Conservation (phyloP, 2,329 filamentous ascomycete genomes). For the Penicillium sp. region DNA sequence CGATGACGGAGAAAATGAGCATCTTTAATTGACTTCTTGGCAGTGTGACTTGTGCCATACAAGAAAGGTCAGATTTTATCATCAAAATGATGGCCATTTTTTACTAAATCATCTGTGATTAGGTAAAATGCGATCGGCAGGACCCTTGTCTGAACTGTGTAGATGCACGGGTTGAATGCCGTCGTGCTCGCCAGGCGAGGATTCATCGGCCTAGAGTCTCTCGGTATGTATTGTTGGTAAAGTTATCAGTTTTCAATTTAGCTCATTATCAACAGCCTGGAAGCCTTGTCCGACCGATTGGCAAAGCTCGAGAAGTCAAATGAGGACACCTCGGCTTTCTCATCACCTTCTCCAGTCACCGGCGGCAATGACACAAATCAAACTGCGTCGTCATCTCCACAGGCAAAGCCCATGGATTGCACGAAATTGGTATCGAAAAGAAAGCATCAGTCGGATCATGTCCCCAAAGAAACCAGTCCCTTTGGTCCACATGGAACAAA, state of each 20-base stretch:
- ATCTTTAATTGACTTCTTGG: not conserved
- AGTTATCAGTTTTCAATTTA: not conserved
- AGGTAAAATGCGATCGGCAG: slow-evolving; percentile 47
- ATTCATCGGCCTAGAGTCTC: slow-evolving; percentile 23
- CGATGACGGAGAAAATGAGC: not conserved
- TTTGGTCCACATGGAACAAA: slow-evolving; percentile 5
- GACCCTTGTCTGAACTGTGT: slow-evolving; percentile 49
- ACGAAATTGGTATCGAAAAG: slow-evolving; percentile 5
- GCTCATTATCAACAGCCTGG: slow-evolving; percentile 11
- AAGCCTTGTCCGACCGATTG: slow-evolving; percentile 19
- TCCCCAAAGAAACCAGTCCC: not conserved
- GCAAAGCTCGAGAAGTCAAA: slow-evolving; percentile 20
- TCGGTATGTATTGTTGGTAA: slow-evolving; percentile 8
- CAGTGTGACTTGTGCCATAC: slow-evolving; percentile 41
- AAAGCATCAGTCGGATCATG: slow-evolving; percentile 7
- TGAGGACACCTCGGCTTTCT: slow-evolving; percentile 3
- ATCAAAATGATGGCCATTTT: not conserved
- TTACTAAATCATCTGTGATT: not conserved
- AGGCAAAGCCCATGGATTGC: not conserved
- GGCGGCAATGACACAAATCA: slow-evolving; percentile 4
- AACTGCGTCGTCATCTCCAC: slow-evolving; percentile 12
- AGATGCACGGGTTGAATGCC: slow-evolving; percentile 41
- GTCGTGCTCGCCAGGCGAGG: slow-evolving; percentile 22
- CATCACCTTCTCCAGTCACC: slow-evolving; percentile 7
- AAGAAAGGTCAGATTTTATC: slow-evolving; percentile 27